phyloP scores from a whole-genome alignment of 2,329 filamentous ascomycete species.

The Aureobasidium sp. region DNA sequence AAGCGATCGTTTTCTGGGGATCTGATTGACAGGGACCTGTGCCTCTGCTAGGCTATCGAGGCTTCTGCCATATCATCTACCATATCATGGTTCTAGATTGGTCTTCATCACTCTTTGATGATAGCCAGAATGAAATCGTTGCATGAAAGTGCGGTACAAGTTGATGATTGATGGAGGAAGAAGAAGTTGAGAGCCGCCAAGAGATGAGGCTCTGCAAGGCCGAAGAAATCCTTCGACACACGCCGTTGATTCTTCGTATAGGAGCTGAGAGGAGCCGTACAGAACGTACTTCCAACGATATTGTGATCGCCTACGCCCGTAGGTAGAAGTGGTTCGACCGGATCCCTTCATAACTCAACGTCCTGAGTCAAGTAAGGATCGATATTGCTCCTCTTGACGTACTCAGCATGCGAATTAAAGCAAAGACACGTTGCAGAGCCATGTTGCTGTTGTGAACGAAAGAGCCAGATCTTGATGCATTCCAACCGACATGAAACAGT shows the following conservation, averaged over 20 bases:
- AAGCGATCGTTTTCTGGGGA: not conserved
- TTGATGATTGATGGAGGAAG: too few species aligned
- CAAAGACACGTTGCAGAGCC: not conserved
- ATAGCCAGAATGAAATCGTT: too few species aligned
- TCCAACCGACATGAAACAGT: not conserved
- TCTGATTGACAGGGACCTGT: not conserved
- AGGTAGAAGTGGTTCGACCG: too few species aligned
- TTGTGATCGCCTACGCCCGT: not conserved
- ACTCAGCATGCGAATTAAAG: not conserved
- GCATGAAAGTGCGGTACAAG: too few species aligned
- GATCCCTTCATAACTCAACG: too few species aligned
- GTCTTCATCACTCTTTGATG: too few species aligned
- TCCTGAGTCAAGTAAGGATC: not conserved
- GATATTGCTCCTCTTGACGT: not conserved
- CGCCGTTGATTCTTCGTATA: not conserved
- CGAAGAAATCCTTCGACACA: not conserved
- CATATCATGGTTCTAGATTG: accelerated
- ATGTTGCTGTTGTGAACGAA: too few species aligned
- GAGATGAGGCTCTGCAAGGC: not conserved
- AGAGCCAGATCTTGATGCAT: too few species aligned
- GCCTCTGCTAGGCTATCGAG: not conserved
- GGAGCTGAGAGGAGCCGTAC: not conserved
- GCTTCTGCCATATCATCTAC: not conserved
- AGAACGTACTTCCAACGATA: not conserved
- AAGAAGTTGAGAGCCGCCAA: not conserved